Conservation (phyloP, 495 filamentous ascomycete species). For the Saxispiralis lemnorum region DNA sequence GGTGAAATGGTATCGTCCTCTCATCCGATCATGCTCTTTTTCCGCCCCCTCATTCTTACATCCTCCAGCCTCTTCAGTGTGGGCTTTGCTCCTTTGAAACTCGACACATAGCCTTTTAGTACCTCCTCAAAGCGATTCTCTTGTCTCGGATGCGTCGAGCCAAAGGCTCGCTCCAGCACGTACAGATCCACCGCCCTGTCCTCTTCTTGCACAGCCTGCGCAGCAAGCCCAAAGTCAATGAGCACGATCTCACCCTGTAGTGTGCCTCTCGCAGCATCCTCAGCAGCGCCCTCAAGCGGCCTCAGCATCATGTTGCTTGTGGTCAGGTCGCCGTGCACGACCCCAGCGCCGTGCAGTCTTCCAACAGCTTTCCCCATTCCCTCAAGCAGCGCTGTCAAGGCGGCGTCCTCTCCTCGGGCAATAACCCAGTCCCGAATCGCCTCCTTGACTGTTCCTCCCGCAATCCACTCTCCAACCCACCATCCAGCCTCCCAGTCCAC, state of each 20-base stretch:
- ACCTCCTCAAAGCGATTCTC: slow-evolving; percentile 53
- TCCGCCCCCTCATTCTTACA: slow-evolving; percentile 87
- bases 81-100: slow-evolving; percentile 38
- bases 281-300: slow-evolving; percentile 13
- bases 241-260: slow-evolving; percentile 62
- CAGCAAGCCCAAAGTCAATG: slow-evolving; percentile 90
- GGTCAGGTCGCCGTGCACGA: slow-evolving; percentile 90
- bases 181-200: slow-evolving; percentile 94
- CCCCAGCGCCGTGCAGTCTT: slow-evolving; percentile 59
- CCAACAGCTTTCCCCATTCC: slow-evolving; percentile 60
- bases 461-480: slow-evolving; percentile 71
- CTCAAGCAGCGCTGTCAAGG: slow-evolving; percentile 42
- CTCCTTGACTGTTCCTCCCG: slow-evolving; percentile 11
- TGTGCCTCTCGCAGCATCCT: background rate
- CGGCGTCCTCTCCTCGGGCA: slow-evolving; percentile 21
- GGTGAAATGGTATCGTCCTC: background rate
- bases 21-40: slow-evolving; percentile 83
- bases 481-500: slow-evolving; percentile 61
- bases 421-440: background rate
- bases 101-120: slow-evolving; percentile 41
- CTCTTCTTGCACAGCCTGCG: slow-evolving; percentile 67
- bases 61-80: slow-evolving; percentile 72
- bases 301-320: slow-evolving; percentile 92
- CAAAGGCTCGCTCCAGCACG: slow-evolving; percentile 91
- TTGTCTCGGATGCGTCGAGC: slow-evolving; percentile 77